Evolutionary conservation across 345 rosid species (phyloP).

Genomic region (Aquilaria sinensis): DNA sequence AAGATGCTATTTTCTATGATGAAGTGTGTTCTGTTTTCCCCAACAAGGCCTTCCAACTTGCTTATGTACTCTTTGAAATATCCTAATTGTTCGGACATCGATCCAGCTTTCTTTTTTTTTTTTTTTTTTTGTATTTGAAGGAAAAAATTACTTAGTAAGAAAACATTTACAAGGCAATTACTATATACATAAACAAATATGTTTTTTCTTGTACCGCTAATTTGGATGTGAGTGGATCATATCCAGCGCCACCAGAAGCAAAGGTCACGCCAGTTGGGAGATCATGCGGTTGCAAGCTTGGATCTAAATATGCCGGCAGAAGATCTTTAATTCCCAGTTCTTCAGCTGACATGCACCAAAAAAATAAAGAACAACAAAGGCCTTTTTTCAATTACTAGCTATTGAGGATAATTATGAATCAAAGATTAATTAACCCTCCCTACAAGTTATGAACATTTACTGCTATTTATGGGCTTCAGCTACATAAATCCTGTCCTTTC

Average conservation of each 20-base stretch:
- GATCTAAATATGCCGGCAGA: conserved; percentile 64
- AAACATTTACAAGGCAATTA: too few species aligned
- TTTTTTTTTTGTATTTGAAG: too few species aligned
- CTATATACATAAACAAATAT: too few species aligned
- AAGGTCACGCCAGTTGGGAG: conserved; percentile 69
- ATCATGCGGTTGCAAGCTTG: conserved; percentile 35
- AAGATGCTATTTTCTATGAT: conserved; percentile 2
- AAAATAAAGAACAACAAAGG: too few species aligned
- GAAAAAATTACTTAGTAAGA: too few species aligned
- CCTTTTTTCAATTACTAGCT: too few species aligned
- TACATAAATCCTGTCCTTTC: too few species aligned
- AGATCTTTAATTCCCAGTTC: conserved; percentile 36
- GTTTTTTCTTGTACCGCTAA: conserved; percentile 20
- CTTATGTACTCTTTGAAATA: conserved; percentile 24
- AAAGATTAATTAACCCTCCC: too few species aligned
- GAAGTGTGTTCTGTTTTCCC: conserved; percentile 6
- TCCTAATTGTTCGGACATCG: conserved; percentile 34
- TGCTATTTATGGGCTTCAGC: too few species aligned
- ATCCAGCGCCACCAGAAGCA: conserved; percentile 61
- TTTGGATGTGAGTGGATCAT: conserved; percentile 44
- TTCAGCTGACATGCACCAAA: conserved; percentile 23
- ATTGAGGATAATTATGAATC: too few species aligned
- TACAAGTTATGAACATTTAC: too few species aligned
- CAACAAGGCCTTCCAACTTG: conserved; percentile 19
- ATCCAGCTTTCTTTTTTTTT: conserved; percentile 28